Base-by-base conservation (phyloP, 2,329 filamentous ascomycete species). In the Fusarium sp. region DNA sequence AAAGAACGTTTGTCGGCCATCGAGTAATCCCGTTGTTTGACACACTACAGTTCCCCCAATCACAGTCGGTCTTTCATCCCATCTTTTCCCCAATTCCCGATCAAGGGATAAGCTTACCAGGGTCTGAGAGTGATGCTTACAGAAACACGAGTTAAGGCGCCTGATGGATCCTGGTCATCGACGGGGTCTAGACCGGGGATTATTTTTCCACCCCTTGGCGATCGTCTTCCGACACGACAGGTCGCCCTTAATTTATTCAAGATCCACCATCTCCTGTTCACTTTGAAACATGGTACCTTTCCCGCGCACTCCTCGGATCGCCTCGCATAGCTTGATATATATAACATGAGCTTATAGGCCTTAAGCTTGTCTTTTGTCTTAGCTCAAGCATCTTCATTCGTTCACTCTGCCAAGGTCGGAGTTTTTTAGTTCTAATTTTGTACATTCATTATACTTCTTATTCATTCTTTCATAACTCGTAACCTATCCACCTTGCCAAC, bases 361-460 rank as follows among this genome's bases (percentile, higher is more conserved):
- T 37, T 41, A 43, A 52, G 39, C 32, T 64, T 41, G 7, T 30
- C 30, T 11, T 27, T 39, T 25, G 34, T 39, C 34, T 30, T 20
- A 27, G 34, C 34, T 32, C 16, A 16, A 67, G 23, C 13, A 30
- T 35, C 66, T 60, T 37, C 67, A 34, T 64, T 70, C 58, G 23
- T 45, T 54, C 34, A 30, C 65, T 70, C 68, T 65, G 68, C 68
- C 56, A 45, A 18, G 65, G 37, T n/a, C 68, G 56, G 68, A 70
- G 65, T 34, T 10, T 23, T n/a, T 63, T 13, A 3, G 10, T 37
- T 65, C 41, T 34, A 39, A 54, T 61, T 25, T 57, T 72, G 52
- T 52, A 64, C 20, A 64, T n/a, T 48, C 39, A 39, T 39, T 25
- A 27, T 13, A 23, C 27, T 58, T 41, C 48, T 30, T 59, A 50